Evolutionary conservation across 352 stramenopile genomes (phyloP).

Genomic region (Phytopythium ostracodes): DNA sequence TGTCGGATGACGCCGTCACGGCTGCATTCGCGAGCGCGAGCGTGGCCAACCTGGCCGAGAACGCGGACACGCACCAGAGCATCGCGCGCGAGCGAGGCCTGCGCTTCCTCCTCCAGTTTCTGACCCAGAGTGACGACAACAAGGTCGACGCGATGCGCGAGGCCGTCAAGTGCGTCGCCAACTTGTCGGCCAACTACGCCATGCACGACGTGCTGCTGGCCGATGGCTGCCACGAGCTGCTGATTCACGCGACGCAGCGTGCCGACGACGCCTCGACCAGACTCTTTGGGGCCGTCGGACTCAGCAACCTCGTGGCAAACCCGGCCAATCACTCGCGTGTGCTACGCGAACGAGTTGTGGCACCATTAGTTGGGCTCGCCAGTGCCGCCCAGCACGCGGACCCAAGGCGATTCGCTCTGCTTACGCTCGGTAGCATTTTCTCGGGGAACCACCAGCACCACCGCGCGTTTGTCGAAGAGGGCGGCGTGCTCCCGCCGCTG

Average conservation of each 20-base stretch:
- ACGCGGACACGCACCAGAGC: slow-evolving; percentile 79
- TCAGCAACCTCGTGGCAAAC: slow-evolving; percentile 91
- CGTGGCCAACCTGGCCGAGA: slow-evolving; percentile 93
- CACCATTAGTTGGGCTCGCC: slow-evolving; percentile 54
- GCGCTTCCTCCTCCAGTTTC: slow-evolving; percentile 74
- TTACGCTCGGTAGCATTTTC: slow-evolving; percentile 85
- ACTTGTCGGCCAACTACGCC: slow-evolving; percentile 75
- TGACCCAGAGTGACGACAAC: slow-evolving; percentile 20
- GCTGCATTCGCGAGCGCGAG: slow-evolving; percentile 71
- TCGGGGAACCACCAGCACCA: slow-evolving; percentile 55
- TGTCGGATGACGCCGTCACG: slow-evolving; percentile 67
- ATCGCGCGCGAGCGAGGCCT: slow-evolving; percentile 77
- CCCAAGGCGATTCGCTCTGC: slow-evolving; percentile 70
- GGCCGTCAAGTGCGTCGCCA: slow-evolving; percentile 70
- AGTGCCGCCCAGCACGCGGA: slow-evolving; percentile 35
- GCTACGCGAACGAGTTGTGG: slow-evolving; percentile 51
- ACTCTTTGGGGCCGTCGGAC: slow-evolving; percentile 85
- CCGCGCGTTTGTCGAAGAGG: slow-evolving; percentile 51
- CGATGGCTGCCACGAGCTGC: slow-evolving; percentile 73
- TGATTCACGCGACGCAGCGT: slow-evolving; percentile 68
- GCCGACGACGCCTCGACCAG: slow-evolving; percentile 53
- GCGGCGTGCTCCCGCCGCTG: slow-evolving; percentile 66
- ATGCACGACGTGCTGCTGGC: slow-evolving; percentile 85
- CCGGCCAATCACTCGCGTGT: slow-evolving; percentile 74
- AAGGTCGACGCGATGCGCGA: slow-evolving; percentile 40